phyloP scores from a whole-genome alignment of 345 rosid species.

The Combretum micranthum region DNA sequence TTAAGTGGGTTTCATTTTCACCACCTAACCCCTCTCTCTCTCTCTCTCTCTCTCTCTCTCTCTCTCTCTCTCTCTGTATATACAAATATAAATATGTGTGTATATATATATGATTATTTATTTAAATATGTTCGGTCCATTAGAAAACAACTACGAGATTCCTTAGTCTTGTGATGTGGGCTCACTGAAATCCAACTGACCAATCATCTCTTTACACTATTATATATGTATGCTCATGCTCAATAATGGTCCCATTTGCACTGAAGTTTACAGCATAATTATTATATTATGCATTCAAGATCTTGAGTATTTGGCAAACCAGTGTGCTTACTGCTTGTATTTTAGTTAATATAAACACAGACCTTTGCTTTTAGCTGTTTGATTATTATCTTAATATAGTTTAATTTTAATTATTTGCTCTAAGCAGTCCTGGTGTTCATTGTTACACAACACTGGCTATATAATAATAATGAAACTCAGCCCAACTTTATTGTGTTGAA shows the following conservation, averaged over 20 bases:
- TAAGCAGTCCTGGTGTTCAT: background rate
- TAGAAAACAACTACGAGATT: slow-evolving; percentile 23
- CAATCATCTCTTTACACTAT: slow-evolving; percentile 27
- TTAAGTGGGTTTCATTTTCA: slow-evolving; percentile 78
- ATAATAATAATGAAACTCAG: background rate
- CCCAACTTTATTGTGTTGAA: background rate
- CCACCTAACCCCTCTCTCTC: slow-evolving; percentile 56
- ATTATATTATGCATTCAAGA: slow-evolving; percentile 11
- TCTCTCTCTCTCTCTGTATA: too few species aligned
- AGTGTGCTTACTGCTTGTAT: too few species aligned
- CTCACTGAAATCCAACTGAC: slow-evolving; percentile 49
- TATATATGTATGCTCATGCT: slow-evolving; percentile 1
- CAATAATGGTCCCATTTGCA: slow-evolving; percentile 32
- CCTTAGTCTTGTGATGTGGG: slow-evolving; percentile 39
- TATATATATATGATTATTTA: too few species aligned
- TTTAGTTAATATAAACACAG: too few species aligned
- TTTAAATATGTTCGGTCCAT: slow-evolving; percentile 14
- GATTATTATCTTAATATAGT: background rate
- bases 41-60: too few species aligned
- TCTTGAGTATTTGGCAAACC: background rate
- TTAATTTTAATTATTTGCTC: background rate
- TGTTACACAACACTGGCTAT: background rate
- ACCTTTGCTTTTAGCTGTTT: too few species aligned
- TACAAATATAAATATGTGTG: too few species aligned
- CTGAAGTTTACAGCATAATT: slow-evolving; percentile 2